phyloP scores from a whole-genome alignment of 2,329 filamentous ascomycete genomes.

The Fusarium napiforme region DNA sequence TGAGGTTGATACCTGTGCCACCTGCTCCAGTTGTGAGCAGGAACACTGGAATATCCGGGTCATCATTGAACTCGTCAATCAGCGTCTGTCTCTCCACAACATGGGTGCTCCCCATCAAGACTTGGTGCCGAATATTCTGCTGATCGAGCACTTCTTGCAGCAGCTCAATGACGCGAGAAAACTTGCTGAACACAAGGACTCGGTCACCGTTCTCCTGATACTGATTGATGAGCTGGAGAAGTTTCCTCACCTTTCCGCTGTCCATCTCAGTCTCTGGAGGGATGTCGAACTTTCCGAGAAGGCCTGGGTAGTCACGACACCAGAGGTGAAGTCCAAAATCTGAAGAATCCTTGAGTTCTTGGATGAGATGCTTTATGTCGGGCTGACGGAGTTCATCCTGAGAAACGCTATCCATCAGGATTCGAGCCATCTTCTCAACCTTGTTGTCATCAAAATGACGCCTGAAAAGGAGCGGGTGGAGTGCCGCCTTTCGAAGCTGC shows the following conservation, averaged over 20 bases:
- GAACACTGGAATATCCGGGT: conserved; percentile 85
- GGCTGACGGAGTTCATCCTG: conserved; percentile 64
- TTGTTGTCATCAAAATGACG: conserved; percentile 80
- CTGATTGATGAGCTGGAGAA: conserved; percentile 76
- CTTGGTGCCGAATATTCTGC: conserved; percentile 78
- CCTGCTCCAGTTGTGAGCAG: conserved; percentile 93
- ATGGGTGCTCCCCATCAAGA: conserved; percentile 86
- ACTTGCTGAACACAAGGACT: conserved; percentile 91
- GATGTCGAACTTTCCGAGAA: conserved; percentile 65
- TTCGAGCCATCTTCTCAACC: conserved; percentile 80
- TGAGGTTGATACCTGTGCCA: conserved; percentile 96
- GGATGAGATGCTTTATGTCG: conserved; percentile 62
- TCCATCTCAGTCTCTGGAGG: conserved; percentile 65
- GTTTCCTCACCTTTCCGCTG: conserved; percentile 85
- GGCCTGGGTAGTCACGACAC: conserved; percentile 67
- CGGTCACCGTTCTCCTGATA: conserved; percentile 87
- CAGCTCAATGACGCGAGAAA: conserved; percentile 91
- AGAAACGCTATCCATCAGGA: conserved; percentile 76
- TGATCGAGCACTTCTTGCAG: conserved; percentile 83
- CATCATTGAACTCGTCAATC: conserved; percentile 85
- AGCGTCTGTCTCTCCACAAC: conserved; percentile 87
- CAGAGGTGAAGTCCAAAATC: conserved; percentile 75
- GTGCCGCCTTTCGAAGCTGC: conserved; percentile 89
- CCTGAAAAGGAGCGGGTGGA: conserved; percentile 90
- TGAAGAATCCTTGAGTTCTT: conserved; percentile 67